A percentile compares a stretch with the other conserved stretches of the same genome.
phyloP scores from a whole-genome alignment of 106 monocot species.

The Gastrodia elata region DNA sequence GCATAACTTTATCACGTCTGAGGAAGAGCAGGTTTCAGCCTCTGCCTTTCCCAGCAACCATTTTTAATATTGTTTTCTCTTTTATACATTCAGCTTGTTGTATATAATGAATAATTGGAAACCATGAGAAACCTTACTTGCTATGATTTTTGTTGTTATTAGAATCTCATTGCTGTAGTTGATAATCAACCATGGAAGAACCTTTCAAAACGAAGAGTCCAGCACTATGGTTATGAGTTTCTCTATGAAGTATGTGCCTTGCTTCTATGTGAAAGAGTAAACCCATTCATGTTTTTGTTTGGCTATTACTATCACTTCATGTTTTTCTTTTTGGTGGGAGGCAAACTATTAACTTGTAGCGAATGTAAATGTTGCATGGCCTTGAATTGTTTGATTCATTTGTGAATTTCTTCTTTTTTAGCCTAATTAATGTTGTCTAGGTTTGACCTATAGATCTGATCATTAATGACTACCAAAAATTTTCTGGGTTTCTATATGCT shows the following conservation, averaged over 20 bases:
- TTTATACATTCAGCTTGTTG: neutral
- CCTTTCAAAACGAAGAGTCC: slow-evolving; percentile 91
- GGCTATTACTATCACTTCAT: neutral
- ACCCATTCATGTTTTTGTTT: neutral
- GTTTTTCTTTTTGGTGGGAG: neutral
- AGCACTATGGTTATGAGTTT: slow-evolving; percentile 96
- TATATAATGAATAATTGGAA: neutral
- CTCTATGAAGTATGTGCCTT: slow-evolving; percentile 66
- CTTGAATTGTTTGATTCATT: neutral
- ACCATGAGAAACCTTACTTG: neutral
- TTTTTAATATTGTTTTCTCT: neutral
- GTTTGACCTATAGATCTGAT: neutral
- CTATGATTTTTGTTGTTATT: neutral
- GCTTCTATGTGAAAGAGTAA: slow-evolving; percentile 2
- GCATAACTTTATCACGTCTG: slow-evolving; percentile 55
- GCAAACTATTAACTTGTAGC: neutral
- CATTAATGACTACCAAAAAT: too few relatives aligned
- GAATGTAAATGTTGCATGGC: neutral
- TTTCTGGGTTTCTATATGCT: too few relatives aligned
- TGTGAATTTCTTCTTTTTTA: neutral
- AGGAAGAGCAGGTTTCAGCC: slow-evolving; percentile 64
- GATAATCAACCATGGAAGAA: slow-evolving; percentile 73
- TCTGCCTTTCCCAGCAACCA: neutral
- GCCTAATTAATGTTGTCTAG: too few relatives aligned
- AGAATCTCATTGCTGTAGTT: slow-evolving; percentile 78